Conservation (phyloP, 805 yeast species). For the Yamadazyma kitorensis region DNA sequence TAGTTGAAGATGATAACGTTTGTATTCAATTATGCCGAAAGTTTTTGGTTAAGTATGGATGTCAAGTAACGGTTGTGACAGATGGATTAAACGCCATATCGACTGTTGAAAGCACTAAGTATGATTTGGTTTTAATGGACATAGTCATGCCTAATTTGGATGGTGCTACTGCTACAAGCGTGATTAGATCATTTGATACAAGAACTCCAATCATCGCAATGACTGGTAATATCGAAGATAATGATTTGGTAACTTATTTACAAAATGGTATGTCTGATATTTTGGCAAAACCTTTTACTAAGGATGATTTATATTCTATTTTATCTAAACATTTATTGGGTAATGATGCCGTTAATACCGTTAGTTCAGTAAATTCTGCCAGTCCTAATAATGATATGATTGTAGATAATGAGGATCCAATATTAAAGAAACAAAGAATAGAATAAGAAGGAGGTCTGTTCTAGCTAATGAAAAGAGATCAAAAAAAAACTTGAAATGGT, state of each 20-base stretch:
- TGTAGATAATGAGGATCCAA: conserved; percentile 12
- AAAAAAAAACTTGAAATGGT: too few species aligned
- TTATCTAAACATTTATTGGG: conserved; percentile 68
- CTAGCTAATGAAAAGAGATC: too few species aligned
- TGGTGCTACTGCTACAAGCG: conserved; percentile 88
- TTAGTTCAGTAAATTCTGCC: conserved; percentile 2
- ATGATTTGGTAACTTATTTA: conserved; percentile 74
- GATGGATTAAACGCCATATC: conserved; percentile 90
- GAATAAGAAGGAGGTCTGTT: too few species aligned
- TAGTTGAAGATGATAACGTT: conserved; percentile 79
- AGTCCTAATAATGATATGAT: conserved; percentile 4
- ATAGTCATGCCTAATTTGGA: conserved; percentile 86
- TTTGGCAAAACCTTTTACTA: conserved; percentile 90
- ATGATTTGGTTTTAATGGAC: conserved; percentile 81
- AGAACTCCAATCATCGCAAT: conserved; percentile 89
- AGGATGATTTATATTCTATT: conserved; percentile 76
- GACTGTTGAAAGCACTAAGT: conserved; percentile 65
- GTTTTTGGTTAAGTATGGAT: conserved; percentile 82
- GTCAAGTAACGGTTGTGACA: conserved; percentile 87
- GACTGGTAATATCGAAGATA: conserved; percentile 86
- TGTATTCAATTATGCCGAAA: conserved; percentile 82
- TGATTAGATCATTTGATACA: conserved; percentile 80
- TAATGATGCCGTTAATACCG: conserved; percentile 14
- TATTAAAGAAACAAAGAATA: conserved; percentile 21
- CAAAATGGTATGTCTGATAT: conserved; percentile 92